Conservation (phyloP, 257 asterid genomes). For the Solanum rostratum region DNA sequence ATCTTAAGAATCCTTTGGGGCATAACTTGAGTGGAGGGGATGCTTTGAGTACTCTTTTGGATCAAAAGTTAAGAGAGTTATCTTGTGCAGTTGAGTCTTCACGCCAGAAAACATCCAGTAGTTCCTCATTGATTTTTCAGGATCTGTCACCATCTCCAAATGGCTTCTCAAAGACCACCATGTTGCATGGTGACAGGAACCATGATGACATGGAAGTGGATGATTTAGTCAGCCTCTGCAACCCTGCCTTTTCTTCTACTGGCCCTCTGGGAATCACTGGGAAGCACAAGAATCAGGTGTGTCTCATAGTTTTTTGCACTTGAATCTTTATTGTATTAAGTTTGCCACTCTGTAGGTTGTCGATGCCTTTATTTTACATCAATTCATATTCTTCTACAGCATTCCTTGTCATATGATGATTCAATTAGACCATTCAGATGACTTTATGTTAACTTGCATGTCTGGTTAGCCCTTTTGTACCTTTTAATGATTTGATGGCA, state of each 20-base stretch:
- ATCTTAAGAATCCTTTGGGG: conserved; percentile 20
- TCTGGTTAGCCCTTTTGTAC: not conserved
- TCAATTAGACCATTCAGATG: not conserved
- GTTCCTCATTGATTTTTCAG: conserved; percentile 11
- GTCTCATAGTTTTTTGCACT: not conserved
- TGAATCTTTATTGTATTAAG: not conserved
- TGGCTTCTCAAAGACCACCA: conserved; percentile 15
- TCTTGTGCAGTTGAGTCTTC: conserved; percentile 52
- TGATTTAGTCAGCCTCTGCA: conserved; percentile 16
- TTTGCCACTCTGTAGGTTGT: not conserved
- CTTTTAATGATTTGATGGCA: not conserved
- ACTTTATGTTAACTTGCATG: not conserved
- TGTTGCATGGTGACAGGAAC: conserved; percentile 13
- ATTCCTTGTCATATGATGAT: not conserved
- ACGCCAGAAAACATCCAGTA: conserved; percentile 10
- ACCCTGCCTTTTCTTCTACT: conserved; percentile 14
- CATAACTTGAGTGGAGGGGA: conserved; percentile 44
- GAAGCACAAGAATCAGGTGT: conserved; percentile 35
- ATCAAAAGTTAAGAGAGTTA: conserved; percentile 66
- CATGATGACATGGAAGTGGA: conserved; percentile 23
- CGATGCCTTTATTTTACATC: not conserved
- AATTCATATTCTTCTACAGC: not conserved
- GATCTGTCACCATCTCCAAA: conserved; percentile 11
- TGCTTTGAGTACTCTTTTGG: conserved; percentile 63
- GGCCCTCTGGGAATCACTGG: conserved; percentile 16